Percentiles rank a stretch among this genome's conserved stretches.
phyloP scores from a whole-genome alignment of 2,329 filamentous ascomycete genomes.

The Trichoderma hamatum region DNA sequence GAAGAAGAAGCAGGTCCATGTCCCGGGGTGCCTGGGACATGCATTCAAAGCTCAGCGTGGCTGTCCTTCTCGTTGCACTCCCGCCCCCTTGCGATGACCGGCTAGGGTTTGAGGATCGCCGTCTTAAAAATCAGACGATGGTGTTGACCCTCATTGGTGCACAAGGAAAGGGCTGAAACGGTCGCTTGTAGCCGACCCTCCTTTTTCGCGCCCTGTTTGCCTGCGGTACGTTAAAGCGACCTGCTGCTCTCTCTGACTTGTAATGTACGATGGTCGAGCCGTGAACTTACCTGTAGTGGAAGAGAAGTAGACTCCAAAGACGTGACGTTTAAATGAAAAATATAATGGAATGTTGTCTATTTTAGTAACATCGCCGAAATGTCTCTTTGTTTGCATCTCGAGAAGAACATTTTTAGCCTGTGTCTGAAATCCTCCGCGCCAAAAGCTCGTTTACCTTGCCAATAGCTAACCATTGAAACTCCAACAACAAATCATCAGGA shows the following conservation, averaged over 20 bases:
- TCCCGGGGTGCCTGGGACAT: not conserved
- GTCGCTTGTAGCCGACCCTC: not conserved
- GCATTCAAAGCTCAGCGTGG: not conserved
- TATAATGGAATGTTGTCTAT: slow-evolving; percentile 15
- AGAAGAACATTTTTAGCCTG: not conserved
- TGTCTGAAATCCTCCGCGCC: not conserved
- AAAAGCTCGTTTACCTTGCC: not conserved
- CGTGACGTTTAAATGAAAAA: not conserved
- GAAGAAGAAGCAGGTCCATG: not conserved
- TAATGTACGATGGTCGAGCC: not conserved
- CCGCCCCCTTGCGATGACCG: not conserved
- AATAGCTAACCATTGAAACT: not conserved
- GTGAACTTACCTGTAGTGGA: not conserved
- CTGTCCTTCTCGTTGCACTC: not conserved
- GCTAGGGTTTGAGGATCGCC: not conserved
- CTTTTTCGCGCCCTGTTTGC: not conserved
- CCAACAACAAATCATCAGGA: not conserved
- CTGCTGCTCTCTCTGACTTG: not conserved
- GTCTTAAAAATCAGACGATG: not conserved
- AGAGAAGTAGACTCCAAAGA: too few species aligned
- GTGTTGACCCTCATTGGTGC: not conserved
- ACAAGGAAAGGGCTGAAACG: not conserved
- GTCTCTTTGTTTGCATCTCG: not conserved
- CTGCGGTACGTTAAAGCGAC: not conserved
- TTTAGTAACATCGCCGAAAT: not conserved